Conservation (phyloP, 495 filamentous ascomycete species). For the Tuber calosporum region DNA sequence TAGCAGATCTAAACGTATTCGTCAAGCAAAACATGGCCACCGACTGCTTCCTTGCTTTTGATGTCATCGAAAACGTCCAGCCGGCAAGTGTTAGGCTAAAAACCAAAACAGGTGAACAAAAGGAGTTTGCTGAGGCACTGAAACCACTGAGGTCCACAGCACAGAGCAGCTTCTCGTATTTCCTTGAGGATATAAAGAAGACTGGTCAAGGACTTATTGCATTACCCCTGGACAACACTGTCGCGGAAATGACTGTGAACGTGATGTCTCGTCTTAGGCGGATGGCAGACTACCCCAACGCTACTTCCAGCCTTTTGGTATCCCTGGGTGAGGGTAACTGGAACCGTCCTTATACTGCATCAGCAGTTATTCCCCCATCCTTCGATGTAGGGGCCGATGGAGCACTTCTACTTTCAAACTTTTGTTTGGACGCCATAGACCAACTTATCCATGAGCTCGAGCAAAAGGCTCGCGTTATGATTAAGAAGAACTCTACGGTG, state of each 20-base stretch:
- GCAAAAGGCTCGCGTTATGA: constrained; percentile 59
- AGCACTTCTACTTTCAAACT: constrained; percentile 76
- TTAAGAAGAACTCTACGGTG: constrained; percentile 68
- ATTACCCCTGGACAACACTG: constrained; percentile 71
- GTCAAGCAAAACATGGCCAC: constrained; percentile 79
- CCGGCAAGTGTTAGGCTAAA: constrained; percentile 72
- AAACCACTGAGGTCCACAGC: constrained; percentile 87
- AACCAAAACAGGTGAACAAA: constrained; percentile 73
- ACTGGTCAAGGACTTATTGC: constrained; percentile 54
- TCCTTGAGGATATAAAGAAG: constrained; percentile 79
- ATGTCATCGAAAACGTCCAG: constrained; percentile 88
- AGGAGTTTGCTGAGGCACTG: constrained; percentile 73
- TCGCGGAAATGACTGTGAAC: constrained; percentile 69
- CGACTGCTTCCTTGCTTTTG: constrained; percentile 93
- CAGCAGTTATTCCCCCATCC: constrained; percentile 58
- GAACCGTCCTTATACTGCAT: constrained; percentile 52
- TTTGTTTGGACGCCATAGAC: constrained; percentile 78
- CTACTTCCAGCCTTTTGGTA: constrained; percentile 80
- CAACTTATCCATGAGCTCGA: constrained; percentile 71
- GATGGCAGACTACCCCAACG: constrained; percentile 78
- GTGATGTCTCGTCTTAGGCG: constrained; percentile 80
- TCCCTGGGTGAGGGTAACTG: constrained; percentile 91
- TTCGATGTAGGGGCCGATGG: constrained; percentile 90
- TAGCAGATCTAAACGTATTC: constrained; percentile 82
- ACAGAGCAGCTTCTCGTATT: constrained; percentile 71